phyloP scores from a whole-genome alignment of 176 grass and related monocot genomes.

The Eragrostis nindensis region DNA sequence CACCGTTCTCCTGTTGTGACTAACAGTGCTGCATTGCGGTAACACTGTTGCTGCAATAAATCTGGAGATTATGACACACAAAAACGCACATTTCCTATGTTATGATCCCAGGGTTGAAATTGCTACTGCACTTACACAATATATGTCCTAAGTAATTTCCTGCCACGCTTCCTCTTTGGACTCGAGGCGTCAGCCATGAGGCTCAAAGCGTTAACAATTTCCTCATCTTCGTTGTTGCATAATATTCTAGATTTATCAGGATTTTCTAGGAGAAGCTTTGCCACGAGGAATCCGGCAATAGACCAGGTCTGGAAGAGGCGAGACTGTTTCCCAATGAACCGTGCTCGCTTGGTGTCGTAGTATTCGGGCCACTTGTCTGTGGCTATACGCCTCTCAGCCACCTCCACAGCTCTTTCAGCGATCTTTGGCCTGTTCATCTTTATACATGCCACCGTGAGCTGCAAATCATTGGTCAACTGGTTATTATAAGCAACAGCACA shows the following conservation, averaged over 20 bases:
- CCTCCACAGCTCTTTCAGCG: constrained; percentile 68
- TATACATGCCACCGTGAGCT: constrained; percentile 82
- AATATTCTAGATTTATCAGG: constrained; percentile 75
- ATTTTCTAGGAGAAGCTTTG: constrained; percentile 70
- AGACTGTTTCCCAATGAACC: constrained; percentile 78
- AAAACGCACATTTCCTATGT: constrained; percentile 20
- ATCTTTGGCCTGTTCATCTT: constrained; percentile 80
- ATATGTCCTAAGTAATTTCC: constrained; percentile 67
- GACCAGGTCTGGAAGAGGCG: constrained; percentile 81
- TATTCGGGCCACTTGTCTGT: constrained; percentile 86
- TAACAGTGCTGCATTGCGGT: neutral
- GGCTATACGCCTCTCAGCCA: constrained; percentile 69
- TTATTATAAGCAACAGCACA: neutral
- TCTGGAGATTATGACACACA: neutral
- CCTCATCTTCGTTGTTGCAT: constrained; percentile 78
- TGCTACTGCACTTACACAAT: constrained; percentile 43
- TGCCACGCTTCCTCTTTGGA: constrained; percentile 50
- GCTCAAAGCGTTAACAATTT: constrained; percentile 72
- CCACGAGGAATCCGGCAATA: constrained; percentile 82
- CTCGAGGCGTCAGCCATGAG: constrained; percentile 55
- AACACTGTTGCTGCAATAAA: constrained; percentile 1
- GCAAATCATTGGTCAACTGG: constrained; percentile 36
- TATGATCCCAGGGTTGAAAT: no score
- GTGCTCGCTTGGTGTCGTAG: constrained; percentile 76
- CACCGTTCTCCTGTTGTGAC: neutral